A percentile compares a stretch with the other conserved stretches of the same genome.
phyloP scores from a whole-genome alignment of 495 filamentous ascomycete genomes.

The Aspergillus funiculosus region DNA sequence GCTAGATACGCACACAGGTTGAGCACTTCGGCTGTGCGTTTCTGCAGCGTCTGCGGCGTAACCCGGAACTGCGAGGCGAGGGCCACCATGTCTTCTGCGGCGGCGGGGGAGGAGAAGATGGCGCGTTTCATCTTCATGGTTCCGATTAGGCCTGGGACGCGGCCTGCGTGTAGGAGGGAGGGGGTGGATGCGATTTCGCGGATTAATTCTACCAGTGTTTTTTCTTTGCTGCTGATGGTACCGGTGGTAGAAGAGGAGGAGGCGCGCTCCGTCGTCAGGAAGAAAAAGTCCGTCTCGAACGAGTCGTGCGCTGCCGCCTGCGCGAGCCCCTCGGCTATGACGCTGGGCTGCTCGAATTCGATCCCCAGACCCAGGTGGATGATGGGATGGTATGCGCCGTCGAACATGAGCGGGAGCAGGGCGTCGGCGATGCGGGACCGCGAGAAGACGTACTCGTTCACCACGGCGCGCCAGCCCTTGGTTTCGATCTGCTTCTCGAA shows the following conservation, averaged over 20 bases:
- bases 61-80: constrained; percentile 1
- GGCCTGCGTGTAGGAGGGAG: constrained; percentile 15
- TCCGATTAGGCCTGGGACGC: constrained; percentile 10
- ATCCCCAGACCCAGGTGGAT: constrained; percentile 39
- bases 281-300: constrained; percentile 14
- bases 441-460: constrained; percentile 28
- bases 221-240: too few relatives aligned
- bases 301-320: constrained; percentile 29
- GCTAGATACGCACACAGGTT: constrained; percentile 21
- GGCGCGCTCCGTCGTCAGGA: constrained; percentile 12
- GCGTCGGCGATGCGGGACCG: constrained; percentile 21
- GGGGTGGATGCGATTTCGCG: not conserved
- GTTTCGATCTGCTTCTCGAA: constrained; percentile 29
- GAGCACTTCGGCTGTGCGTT: constrained; percentile 30
- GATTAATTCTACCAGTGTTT: not conserved
- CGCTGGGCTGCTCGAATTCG: constrained; percentile 32
- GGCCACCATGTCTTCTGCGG: not conserved
- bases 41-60: constrained; percentile 5
- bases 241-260: too few relatives aligned
- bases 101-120: not conserved
- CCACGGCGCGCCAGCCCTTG: constrained; percentile 23
- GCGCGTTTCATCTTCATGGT: constrained; percentile 7
- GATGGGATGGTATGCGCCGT: constrained; percentile 30
- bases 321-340: constrained; percentile 35
- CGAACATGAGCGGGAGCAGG: constrained; percentile 26